Conservation (phyloP, 75 land plant species). For the Picea sitchensis region DNA sequence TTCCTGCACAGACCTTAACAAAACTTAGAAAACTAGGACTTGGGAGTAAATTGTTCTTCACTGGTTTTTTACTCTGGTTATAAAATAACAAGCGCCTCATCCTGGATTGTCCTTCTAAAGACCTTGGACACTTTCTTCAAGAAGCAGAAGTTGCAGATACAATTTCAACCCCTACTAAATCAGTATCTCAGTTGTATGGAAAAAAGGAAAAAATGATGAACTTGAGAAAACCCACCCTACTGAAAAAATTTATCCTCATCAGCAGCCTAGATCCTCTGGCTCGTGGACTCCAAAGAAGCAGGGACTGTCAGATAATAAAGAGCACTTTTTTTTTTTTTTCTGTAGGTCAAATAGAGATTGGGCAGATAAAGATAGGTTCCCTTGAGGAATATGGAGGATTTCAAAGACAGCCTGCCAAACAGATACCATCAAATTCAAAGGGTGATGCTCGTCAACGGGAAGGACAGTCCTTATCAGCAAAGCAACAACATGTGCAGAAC, state of each 20-base stretch:
- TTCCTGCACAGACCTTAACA: too few relatives aligned
- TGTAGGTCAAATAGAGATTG: neutral
- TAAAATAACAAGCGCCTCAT: too few relatives aligned
- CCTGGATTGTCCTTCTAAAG: too few relatives aligned
- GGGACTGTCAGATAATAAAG: neutral
- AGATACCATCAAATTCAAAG: neutral
- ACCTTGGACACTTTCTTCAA: too few relatives aligned
- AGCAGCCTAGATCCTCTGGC: constrained; percentile 3
- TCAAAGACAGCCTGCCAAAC: neutral
- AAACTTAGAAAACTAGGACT: too few relatives aligned
- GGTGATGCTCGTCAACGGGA: neutral
- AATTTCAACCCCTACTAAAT: too few relatives aligned
- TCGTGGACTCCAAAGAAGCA: neutral
- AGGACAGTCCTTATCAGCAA: neutral
- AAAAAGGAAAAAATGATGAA: neutral
- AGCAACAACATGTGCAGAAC: neutral
- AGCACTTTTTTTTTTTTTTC: neutral
- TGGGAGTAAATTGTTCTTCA: too few relatives aligned
- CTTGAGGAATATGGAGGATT: neutral
- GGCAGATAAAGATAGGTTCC: neutral
- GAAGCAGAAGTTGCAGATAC: too few relatives aligned
- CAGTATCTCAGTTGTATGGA: too few relatives aligned
- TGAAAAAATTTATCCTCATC: neutral
- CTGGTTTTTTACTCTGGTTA: too few relatives aligned
- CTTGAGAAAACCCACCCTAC: neutral